Evolutionary conservation across 768 basidiomycete species (phyloP).

Genomic region (Tricholoma sp.): DNA sequence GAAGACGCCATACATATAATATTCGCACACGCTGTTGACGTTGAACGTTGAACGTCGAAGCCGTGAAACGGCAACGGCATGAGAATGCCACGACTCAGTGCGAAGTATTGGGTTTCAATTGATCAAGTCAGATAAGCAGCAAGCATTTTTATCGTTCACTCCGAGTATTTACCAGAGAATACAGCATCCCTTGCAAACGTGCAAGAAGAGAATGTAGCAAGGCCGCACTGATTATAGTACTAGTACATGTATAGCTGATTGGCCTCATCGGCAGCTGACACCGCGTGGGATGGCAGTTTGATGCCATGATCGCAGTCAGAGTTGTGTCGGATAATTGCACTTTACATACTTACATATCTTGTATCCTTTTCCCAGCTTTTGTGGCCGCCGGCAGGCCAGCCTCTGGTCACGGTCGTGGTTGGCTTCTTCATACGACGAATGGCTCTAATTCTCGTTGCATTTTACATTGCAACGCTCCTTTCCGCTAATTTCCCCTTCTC

Average conservation of each 20-base stretch:
- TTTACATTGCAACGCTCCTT: conserved; percentile 23
- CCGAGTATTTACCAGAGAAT: not conserved
- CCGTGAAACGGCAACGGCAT: not conserved
- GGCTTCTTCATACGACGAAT: conserved; percentile 21
- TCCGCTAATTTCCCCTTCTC: conserved; percentile 16
- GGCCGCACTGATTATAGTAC: too few relatives aligned
- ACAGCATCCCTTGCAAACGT: too few relatives aligned
- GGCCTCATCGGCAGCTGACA: not conserved
- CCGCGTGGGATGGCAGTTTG: not conserved
- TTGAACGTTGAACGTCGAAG: not conserved
- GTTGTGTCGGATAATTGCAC: not conserved
- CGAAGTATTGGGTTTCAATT: not conserved
- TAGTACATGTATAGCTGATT: too few relatives aligned
- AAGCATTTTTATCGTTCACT: not conserved
- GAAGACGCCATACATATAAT: not conserved
- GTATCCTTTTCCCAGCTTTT: conserved; percentile 2
- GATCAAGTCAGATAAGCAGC: not conserved
- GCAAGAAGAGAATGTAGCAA: too few relatives aligned
- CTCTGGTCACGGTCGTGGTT: not conserved
- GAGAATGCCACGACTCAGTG: not conserved
- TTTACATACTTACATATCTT: not conserved
- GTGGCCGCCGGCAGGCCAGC: conserved; percentile 14
- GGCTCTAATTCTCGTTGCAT: conserved; percentile 23
- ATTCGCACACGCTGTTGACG: not conserved
- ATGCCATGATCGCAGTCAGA: not conserved